Percentiles rank a stretch among this genome's conserved stretches.
These are phyloP conservation scores for Nothophaeocryptopus gaeumannii DNA, from an alignment of 2,329 filamentous ascomycete species.

Conservation along the genomic window DNA sequence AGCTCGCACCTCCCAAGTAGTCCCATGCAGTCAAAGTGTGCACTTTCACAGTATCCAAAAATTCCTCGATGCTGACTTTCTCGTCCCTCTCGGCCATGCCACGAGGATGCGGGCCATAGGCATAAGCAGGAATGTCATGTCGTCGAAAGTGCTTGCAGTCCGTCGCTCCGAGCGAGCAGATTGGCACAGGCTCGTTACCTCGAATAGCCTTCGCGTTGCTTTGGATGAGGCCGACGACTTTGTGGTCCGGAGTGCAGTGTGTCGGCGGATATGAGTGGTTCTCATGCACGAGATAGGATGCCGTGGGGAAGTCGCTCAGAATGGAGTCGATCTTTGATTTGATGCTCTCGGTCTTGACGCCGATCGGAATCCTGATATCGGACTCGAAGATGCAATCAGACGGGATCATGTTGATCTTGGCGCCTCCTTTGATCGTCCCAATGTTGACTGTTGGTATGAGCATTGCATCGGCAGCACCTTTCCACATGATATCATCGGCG, in stretches of 20 bases:
- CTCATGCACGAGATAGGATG: conserved; percentile 32
- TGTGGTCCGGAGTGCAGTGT: conserved; percentile 35
- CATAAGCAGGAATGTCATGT: conserved; percentile 38
- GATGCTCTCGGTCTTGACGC: conserved; percentile 33
- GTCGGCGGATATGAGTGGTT: conserved; percentile 37
- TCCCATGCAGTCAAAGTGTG: conserved; percentile 35
- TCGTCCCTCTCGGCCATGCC: conserved; percentile 30
- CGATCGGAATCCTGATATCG: conserved; percentile 43
- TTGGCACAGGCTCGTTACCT: conserved; percentile 31
- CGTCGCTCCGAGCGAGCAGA: conserved; percentile 41
- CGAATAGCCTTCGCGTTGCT: conserved; percentile 30
- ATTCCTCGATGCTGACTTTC: conserved; percentile 34
- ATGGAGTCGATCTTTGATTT: conserved; percentile 31
- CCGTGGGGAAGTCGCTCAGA: conserved; percentile 32
- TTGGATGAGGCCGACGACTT: conserved; percentile 32
- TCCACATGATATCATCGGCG: conserved; percentile 39
- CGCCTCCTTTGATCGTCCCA: conserved; percentile 41
- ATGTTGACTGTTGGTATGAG: conserved; percentile 41
- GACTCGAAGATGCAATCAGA: conserved; percentile 39
- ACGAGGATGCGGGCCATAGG: conserved; percentile 36
- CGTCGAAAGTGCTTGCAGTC: conserved; percentile 44
- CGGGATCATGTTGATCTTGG: conserved; percentile 46
- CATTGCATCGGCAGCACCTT: conserved; percentile 35
- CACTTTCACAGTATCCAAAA: conserved; percentile 32
- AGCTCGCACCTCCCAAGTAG: conserved; percentile 21